These are phyloP conservation scores for Hypoxylon sp. DNA, from an alignment of 2,329 filamentous ascomycete species.

Conservation along the genomic window DNA sequence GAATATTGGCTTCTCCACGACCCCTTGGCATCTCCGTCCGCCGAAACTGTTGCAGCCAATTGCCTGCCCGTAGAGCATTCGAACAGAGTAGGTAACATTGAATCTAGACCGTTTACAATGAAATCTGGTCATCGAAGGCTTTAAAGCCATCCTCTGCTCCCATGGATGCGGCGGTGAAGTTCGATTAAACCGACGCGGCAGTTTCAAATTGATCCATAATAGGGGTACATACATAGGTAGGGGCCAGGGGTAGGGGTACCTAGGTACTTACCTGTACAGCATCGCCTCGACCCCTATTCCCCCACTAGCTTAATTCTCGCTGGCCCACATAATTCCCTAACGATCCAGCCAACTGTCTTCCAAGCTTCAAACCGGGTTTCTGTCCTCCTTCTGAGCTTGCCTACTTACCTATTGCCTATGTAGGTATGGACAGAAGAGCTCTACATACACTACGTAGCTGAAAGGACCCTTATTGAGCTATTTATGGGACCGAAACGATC, in stretches of 20 bases:
- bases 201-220: conserved; percentile 8
- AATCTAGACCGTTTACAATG: background rate
- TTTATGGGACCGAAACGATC: background rate
- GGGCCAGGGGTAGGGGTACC: background rate
- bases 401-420: too few relatives aligned
- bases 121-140: background rate
- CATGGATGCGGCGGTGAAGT: background rate
- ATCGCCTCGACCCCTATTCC: conserved; percentile 12
- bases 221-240: too few relatives aligned
- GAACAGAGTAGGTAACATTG: background rate
- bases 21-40: background rate
- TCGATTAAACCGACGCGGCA: background rate
- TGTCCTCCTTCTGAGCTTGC: background rate
- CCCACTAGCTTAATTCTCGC: background rate
- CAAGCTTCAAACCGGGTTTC: conserved; percentile 1
- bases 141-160: background rate
- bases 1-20: background rate
- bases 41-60: background rate
- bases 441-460: background rate
- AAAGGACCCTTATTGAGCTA: background rate
- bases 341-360: conserved; percentile 2
- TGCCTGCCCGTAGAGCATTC: too few relatives aligned
- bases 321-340: conserved; percentile 5
- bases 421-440: too few relatives aligned
- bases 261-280: background rate